Percentiles rank a stretch among this genome's conserved stretches.
phyloP scores from a whole-genome alignment of 768 basidiomycete genomes.

The Thelephora aurantiotincta region DNA sequence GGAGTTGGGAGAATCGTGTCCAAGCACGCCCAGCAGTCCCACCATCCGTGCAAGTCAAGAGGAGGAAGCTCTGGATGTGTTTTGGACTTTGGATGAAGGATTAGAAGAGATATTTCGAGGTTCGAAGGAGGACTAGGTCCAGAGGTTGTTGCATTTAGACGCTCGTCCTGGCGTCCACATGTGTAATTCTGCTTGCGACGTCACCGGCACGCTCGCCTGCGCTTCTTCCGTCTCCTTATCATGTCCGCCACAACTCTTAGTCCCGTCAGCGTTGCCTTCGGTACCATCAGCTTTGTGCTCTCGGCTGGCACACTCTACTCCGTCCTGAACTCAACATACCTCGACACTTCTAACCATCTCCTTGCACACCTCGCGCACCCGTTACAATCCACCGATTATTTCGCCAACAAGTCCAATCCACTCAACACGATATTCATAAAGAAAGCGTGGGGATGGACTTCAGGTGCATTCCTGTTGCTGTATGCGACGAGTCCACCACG shows the following conservation, averaged over 20 bases:
- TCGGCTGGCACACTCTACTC: slow-evolving; percentile 54
- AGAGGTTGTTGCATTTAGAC: no score
- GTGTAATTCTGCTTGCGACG: no score
- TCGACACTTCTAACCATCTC: slow-evolving; percentile 75
- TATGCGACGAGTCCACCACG: slow-evolving; percentile 42
- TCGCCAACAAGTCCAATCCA: slow-evolving; percentile 67
- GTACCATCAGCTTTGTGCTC: slow-evolving; percentile 30
- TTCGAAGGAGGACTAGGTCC: background rate
- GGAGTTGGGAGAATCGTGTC: no score
- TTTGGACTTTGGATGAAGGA: background rate
- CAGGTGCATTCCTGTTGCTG: slow-evolving; percentile 43
- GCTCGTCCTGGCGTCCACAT: no score
- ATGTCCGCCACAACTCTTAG: background rate
- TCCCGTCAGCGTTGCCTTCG: slow-evolving; percentile 16
- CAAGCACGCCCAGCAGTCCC: no score
- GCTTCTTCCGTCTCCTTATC: background rate
- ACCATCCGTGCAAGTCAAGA: no score
- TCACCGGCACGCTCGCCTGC: background rate
- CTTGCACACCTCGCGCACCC: slow-evolving; percentile 58
- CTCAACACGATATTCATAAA: slow-evolving; percentile 87
- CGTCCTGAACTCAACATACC: slow-evolving; percentile 47
- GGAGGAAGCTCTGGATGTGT: background rate
- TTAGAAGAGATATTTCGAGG: background rate
- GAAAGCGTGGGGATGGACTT: slow-evolving; percentile 84
- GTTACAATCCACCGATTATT: slow-evolving; percentile 47